Base-by-base conservation (phyloP, 2,329 filamentous ascomycete genomes). In the Acephala macrosclerotiorum region DNA sequence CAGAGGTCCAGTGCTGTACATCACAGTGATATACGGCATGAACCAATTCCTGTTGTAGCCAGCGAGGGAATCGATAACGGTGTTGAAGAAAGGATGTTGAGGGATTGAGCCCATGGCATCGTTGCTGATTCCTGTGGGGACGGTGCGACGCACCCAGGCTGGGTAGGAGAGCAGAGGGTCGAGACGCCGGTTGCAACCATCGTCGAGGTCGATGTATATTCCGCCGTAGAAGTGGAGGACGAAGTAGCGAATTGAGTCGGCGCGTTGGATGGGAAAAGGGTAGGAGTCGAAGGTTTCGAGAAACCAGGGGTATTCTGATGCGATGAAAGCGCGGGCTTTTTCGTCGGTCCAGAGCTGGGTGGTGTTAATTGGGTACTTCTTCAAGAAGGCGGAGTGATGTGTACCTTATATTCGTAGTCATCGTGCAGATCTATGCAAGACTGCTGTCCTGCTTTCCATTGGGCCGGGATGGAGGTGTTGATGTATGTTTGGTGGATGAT, bases 161-260 rank as follows among this genome's bases (percentile, higher is more conserved):
- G 87, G 87, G 77, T 91, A 92, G 59, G 83, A 82, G 64, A 91
- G 86, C 16, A 91, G 83, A 61, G 89, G 89, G 73, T 92, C 90
- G 12, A 78, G 74, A 29, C 70, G 70, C 16, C 76, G 70, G 35
- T 74, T 74, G 66, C 76, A 78, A 14, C 75, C 75, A 62, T 77
- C 75, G 77, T 96, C 92, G 57, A 95, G 80, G 74, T 96, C 92
- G 71, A 95, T 88, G 78, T 95, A 95, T 63, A 93, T 89, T 47
- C 92, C 92, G 63, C 92, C 92, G 75, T 87, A 94, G 77, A 92
- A 87, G 61, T 89, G 84, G 36, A 96, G 83, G 22, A 94, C 84
- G 75, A 95, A 94, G 80, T 95, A 95, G 59, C 92, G 86, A 72
- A 95, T 91, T 5, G 91, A 84, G 75, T 95, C 92, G 63, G 91